Evolutionary conservation across 768 basidiomycete species (phyloP).

Genomic region (Russula dissimulans): DNA sequence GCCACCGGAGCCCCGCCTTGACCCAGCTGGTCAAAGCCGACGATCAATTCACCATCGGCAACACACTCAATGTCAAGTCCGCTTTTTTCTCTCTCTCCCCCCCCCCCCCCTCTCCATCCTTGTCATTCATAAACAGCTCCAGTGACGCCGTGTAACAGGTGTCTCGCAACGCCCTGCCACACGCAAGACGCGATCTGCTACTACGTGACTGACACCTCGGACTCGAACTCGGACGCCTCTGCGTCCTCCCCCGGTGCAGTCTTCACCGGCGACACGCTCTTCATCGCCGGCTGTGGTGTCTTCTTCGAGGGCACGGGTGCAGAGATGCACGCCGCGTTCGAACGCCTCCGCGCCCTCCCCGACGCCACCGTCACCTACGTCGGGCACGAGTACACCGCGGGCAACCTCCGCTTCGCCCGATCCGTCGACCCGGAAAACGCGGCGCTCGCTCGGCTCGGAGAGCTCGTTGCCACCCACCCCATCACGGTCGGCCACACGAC

Average conservation of each 20-base stretch:
- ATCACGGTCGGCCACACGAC: conserved; percentile 76
- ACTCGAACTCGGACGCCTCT: conserved; percentile 10
- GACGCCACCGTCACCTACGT: conserved; percentile 73
- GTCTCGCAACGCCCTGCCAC: conserved; percentile 85
- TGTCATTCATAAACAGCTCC: too few relatives aligned
- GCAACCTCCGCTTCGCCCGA: conserved; percentile 63
- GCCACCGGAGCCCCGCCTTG: conserved; percentile 53
- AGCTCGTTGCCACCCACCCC: conserved; percentile 48
- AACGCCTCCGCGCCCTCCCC: conserved; percentile 66
- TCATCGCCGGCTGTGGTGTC: conserved; percentile 80
- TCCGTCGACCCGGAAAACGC: conserved; percentile 54
- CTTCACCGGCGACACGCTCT: conserved; percentile 93
- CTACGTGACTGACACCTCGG: conserved; percentile 43
- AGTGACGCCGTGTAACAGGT: conserved; percentile 33
- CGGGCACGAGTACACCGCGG: conserved; percentile 87
- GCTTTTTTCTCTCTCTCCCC: not conserved
- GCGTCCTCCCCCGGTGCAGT: conserved; percentile 54
- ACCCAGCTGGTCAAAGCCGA: conserved; percentile 73
- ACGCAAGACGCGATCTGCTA: conserved; percentile 96
- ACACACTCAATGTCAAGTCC: conserved; percentile 52
- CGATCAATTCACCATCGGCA: conserved; percentile 68
- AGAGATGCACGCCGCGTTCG: conserved; percentile 73
- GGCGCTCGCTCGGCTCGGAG: conserved; percentile 48
- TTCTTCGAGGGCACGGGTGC: conserved; percentile 84
- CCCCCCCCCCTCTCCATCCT: too few relatives aligned